Conservation (phyloP, 2,329 filamentous ascomycete species). For the Sporothrix globosa region DNA sequence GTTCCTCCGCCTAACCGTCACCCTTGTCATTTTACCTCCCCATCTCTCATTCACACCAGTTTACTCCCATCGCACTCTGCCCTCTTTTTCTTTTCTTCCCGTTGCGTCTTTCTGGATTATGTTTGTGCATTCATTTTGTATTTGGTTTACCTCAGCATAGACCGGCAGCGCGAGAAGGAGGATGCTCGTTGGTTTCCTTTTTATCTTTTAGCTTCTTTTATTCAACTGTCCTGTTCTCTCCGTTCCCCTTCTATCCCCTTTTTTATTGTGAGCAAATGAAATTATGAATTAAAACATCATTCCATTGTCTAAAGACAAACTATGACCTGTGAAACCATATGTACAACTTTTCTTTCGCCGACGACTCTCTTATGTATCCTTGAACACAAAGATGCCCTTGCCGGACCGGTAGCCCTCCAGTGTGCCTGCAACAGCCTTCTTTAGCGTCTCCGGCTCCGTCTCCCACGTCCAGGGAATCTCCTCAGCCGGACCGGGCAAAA, state of each 20-base stretch:
- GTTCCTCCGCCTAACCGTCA: background rate
- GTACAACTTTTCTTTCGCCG: background rate
- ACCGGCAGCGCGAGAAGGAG: constrained; percentile 6
- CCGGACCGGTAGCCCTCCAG: constrained; percentile 81
- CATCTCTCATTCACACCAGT: background rate
- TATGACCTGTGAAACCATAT: background rate
- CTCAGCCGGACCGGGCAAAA: constrained; percentile 81
- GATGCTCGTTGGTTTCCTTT: background rate
- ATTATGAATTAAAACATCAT: background rate
- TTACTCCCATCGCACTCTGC: background rate
- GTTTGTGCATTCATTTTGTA: background rate
- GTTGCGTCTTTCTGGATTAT: background rate
- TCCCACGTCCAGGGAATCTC: constrained; percentile 82
- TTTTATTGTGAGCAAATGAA: constrained; percentile 26
- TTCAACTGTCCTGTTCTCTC: background rate
- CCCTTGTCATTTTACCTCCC: background rate
- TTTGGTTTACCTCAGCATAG: background rate
- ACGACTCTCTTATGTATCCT: constrained; percentile 52
- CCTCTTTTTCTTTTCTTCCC: background rate
- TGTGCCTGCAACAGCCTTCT: constrained; percentile 77
- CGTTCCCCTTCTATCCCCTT: background rate
- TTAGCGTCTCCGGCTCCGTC: constrained; percentile 70
- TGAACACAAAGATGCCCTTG: constrained; percentile 88
- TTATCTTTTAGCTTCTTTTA: background rate
- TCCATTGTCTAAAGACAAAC: background rate